Conservation (phyloP, 2,329 filamentous ascomycete genomes). For the Raffaelea arxii region DNA sequence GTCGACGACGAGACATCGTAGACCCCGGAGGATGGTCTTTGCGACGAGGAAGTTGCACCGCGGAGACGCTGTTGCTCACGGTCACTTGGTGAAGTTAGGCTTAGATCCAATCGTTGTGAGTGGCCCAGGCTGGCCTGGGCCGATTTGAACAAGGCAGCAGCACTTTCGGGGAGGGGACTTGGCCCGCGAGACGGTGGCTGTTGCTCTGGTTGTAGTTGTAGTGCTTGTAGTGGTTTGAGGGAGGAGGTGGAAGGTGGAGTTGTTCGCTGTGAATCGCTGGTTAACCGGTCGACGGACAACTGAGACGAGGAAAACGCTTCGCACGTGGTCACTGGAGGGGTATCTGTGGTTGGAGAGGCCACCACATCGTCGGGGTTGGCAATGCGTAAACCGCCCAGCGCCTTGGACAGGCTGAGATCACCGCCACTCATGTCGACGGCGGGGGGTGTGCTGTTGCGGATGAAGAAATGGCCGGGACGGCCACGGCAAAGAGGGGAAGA, state of each 20-base stretch:
- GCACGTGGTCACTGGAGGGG: neutral
- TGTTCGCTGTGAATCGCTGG: neutral
- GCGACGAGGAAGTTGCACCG: slow-evolving; percentile 9
- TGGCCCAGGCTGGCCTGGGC: slow-evolving; percentile 18
- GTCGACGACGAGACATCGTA: neutral
- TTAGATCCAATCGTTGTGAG: neutral
- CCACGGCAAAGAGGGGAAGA: neutral
- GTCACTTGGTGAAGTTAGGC: neutral
- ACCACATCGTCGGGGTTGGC: slow-evolving; percentile 75
- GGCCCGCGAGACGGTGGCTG: slow-evolving; percentile 8
- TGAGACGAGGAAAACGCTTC: slow-evolving; percentile 1
- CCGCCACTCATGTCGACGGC: slow-evolving; percentile 63
- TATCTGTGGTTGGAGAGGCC: slow-evolving; percentile 5
- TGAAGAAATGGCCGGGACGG: neutral
- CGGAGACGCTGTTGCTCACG: neutral
- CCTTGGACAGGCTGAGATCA: slow-evolving; percentile 85
- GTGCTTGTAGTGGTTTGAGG: neutral
- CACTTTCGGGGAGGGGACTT: slow-evolving; percentile 8
- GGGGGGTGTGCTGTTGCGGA: neutral
- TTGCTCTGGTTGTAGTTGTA: slow-evolving; percentile 1
- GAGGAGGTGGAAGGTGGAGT: neutral
- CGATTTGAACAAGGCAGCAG: slow-evolving; percentile 16
- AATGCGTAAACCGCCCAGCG: slow-evolving; percentile 88
- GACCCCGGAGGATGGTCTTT: slow-evolving; percentile 12
- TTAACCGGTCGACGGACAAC: slow-evolving; percentile 1